Percentiles rank a stretch among this genome's conserved stretches.
Conservation (phyloP, 139 green algal genomes). For the Picochlorum sp. region DNA sequence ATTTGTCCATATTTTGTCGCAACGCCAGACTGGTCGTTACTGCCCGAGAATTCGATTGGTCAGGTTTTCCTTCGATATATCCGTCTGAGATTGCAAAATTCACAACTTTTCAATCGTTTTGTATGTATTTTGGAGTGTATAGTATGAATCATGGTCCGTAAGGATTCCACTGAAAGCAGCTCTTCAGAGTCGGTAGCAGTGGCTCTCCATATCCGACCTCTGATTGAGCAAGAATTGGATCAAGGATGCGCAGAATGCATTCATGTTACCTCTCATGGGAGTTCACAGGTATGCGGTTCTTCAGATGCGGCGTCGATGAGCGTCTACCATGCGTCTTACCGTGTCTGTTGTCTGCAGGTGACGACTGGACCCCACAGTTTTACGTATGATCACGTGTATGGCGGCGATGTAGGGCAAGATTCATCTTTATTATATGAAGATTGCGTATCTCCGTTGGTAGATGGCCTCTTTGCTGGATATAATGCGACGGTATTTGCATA, state of each 20-base stretch:
- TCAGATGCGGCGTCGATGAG: not conserved
- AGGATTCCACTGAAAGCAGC: too few relatives aligned
- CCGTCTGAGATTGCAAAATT: too few relatives aligned
- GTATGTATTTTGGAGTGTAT: too few relatives aligned
- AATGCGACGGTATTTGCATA: slow-evolving; percentile 73
- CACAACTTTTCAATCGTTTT: too few relatives aligned
- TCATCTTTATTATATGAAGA: slow-evolving; percentile 48
- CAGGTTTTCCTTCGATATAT: too few relatives aligned
- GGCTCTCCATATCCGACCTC: slow-evolving; percentile 74
- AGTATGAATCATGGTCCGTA: too few relatives aligned
- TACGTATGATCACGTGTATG: slow-evolving; percentile 80
- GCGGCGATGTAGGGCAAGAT: slow-evolving; percentile 28
- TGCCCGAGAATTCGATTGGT: too few relatives aligned
- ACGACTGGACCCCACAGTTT: slow-evolving; percentile 50
- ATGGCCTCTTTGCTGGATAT: slow-evolving; percentile 82
- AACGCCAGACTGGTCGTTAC: too few relatives aligned
- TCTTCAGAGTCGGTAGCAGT: slow-evolving; percentile 41
- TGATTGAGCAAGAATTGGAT: slow-evolving; percentile 62
- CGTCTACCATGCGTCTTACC: not conserved
- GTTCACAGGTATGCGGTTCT: slow-evolving; percentile 49
- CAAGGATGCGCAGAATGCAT: slow-evolving; percentile 62
- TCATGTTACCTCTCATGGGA: slow-evolving; percentile 42
- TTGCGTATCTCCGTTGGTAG: slow-evolving; percentile 73
- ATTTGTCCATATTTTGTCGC: too few relatives aligned
- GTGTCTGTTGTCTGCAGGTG: slow-evolving; percentile 30